A percentile compares a stretch with the other conserved stretches of the same genome.
phyloP scores from a whole-genome alignment of 148 eudicot species.

The Hydrangea macrophylla region DNA sequence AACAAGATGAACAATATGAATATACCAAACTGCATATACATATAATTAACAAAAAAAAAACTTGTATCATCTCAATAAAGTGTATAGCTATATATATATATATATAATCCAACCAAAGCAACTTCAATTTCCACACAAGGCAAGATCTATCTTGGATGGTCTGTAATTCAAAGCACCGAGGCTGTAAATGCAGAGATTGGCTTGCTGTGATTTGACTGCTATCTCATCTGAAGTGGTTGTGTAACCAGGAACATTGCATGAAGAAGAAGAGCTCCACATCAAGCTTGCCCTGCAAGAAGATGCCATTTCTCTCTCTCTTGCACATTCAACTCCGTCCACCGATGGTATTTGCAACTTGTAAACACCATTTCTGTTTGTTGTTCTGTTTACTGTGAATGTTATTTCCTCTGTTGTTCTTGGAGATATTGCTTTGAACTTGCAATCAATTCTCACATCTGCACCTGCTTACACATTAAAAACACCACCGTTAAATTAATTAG shows the following conservation, averaged over 20 bases:
- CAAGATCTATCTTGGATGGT: constrained; percentile 51
- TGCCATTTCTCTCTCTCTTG: constrained; percentile 47
- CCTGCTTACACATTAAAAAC: constrained; percentile 35
- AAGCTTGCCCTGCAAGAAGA: constrained; percentile 69
- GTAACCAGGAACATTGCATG: constrained; percentile 74
- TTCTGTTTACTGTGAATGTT: constrained; percentile 74
- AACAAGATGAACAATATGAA: too few relatives aligned
- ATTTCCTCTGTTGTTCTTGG: constrained; percentile 70
- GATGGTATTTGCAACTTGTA: constrained; percentile 72
- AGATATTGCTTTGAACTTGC: constrained; percentile 69
- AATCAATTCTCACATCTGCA: constrained; percentile 72
- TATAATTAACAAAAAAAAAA: too few relatives aligned
- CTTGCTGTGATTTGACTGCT: constrained; percentile 53
- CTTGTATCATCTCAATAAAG: too few relatives aligned
- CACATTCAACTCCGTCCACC: constrained; percentile 84
- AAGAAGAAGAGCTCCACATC: constrained; percentile 39
- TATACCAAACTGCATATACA: too few relatives aligned
- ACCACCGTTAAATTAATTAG: neutral
- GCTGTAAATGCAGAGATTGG: constrained; percentile 75
- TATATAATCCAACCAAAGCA: too few relatives aligned
- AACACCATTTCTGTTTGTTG: constrained; percentile 67
- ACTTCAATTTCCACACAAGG: constrained; percentile 55
- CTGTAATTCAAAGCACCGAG: constrained; percentile 62
- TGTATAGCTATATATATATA: too few relatives aligned
- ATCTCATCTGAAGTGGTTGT: constrained; percentile 58